Conservation (phyloP, 306 rosid species). For the Prunus salicina region DNA sequence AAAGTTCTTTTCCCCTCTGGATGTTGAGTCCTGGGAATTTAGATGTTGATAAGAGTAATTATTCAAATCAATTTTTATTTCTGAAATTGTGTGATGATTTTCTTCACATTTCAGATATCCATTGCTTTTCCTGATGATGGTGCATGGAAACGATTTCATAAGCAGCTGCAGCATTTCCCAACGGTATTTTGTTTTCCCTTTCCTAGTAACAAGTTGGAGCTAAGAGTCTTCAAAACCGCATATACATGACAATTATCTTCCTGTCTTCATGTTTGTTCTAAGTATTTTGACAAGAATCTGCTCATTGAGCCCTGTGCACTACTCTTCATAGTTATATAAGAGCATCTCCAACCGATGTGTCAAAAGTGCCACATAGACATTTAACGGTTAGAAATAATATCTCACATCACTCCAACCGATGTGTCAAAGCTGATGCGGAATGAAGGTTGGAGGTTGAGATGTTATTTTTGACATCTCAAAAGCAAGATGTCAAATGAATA, state of each 20-base stretch:
- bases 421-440: too few species aligned
- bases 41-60: neutral
- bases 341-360: too few species aligned
- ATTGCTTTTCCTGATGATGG: constrained; percentile 98
- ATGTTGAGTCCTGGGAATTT: neutral
- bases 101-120: constrained; percentile 55
- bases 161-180: constrained; percentile 91
- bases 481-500: too few species aligned
- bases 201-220: neutral
- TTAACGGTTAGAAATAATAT: too few species aligned
- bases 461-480: too few species aligned
- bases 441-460: too few species aligned
- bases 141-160: constrained; percentile 97
- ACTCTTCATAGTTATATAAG: neutral
- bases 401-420: too few species aligned
- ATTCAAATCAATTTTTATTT: constrained; percentile 13
- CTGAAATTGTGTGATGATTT: constrained; percentile 3
- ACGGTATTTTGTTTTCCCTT: constrained; percentile 43
- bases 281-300: neutral
- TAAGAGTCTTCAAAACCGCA: neutral
- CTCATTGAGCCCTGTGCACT: neutral
- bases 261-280: neutral
- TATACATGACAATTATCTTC: neutral
- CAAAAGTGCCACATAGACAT: too few species aligned
- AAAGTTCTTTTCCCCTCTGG: constrained; percentile 21